Conservation (phyloP, 345 rosid species). For the Trapa incisa region DNA sequence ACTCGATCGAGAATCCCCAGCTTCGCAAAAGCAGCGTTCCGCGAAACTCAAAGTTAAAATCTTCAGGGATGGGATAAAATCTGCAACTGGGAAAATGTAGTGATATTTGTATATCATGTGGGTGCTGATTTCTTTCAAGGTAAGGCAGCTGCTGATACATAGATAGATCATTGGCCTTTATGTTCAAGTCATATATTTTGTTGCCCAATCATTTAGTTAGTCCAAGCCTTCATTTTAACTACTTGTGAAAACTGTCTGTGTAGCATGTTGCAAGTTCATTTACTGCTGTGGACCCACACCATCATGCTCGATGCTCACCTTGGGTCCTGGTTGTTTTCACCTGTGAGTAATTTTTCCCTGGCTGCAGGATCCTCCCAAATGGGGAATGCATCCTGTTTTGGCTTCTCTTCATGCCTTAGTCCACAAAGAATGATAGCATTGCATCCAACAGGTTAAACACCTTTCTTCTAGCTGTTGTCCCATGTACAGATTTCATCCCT, state of each 20-base stretch:
- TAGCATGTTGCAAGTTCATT: no score
- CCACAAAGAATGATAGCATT: neutral
- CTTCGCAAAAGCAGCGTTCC: slow-evolving; percentile 37
- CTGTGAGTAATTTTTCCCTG: neutral
- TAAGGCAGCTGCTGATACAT: neutral
- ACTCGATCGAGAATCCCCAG: slow-evolving; percentile 36
- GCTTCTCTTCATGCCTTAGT: neutral
- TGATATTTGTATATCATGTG: neutral
- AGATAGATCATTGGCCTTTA: neutral
- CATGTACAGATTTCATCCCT: no score
- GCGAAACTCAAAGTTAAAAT: slow-evolving; percentile 40
- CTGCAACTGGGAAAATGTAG: neutral
- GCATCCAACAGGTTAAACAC: neutral
- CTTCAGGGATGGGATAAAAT: slow-evolving; percentile 24
- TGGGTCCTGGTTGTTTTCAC: no score
- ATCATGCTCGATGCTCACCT: neutral
- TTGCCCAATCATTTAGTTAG: no score
- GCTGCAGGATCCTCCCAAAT: neutral
- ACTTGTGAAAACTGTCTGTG: no score
- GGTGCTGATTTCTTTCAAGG: neutral
- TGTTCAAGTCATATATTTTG: neutral
- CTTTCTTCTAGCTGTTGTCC: no score
- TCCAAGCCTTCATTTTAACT: no score
- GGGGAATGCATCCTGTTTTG: no score
- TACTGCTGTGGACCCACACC: neutral